Base-by-base conservation (phyloP, 768 basidiomycete species). In the Lactarius hengduanensis region DNA sequence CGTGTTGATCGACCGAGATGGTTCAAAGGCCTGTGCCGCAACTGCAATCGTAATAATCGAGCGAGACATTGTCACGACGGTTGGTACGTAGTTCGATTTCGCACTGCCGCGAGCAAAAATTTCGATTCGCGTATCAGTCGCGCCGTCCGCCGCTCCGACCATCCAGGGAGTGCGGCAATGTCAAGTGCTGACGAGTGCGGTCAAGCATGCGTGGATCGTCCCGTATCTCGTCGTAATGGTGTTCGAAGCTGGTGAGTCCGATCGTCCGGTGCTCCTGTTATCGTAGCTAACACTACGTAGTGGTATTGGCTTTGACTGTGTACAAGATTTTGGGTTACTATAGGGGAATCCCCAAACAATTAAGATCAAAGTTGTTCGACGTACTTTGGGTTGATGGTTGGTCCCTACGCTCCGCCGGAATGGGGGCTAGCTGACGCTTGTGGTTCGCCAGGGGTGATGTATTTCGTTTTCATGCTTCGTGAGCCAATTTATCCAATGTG, bases 391-490 rank as follows among this genome's bases (percentile, higher is more conserved):
- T 69, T 1, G 69, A 69, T 8, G 69, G 69, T 69, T 15, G 45
- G 10, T 45, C 56, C 18, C 10, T n/a, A 38, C n/a, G 22, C 20
- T 13, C 10, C 18, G 4, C 40, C 50, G 11, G 38, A 34, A 34
- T 34, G 50, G 4, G 26, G 2, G 32, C n/a, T 9, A 4, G 41
- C 38, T 58, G 26, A 66, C 10, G 9, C 0, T 28, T 32, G 10
- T 16, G 10, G 10, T 59, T 67, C 36, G 4, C 15, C 16, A 69
- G 69, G 69, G 11, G 36, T 64, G 7, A 68, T 69, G 5, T 69
- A 69, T 59, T 69, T 68, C 18, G 55, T 69, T n/a, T 68, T 68
- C 66, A 64, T 69, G 69, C 32, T 68, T 28, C 34, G 62, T 69
- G 36, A 63, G 66, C 15, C 47, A 50, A 15, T 56, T 40, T 55